These are phyloP conservation scores for Gracilaria caudata DNA, from an alignment of 23 red algal genomes.

Conservation along the genomic window DNA sequence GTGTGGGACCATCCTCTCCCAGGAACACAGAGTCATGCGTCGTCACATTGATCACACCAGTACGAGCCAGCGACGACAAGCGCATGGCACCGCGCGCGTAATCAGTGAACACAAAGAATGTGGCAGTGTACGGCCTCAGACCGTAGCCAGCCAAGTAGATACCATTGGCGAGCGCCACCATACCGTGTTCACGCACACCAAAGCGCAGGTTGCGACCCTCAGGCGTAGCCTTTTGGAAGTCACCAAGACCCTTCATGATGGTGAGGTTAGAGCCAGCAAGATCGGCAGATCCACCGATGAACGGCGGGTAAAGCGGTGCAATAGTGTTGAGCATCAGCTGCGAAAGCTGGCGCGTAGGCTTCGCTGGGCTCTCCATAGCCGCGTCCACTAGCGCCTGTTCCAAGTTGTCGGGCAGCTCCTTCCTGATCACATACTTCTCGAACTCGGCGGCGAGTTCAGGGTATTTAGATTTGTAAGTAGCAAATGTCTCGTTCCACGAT, in stretches of 20 bases:
- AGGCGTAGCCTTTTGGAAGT: slow-evolving; percentile 75
- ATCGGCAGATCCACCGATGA: slow-evolving; percentile 95
- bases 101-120: slow-evolving; percentile 98
- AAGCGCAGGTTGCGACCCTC: slow-evolving; percentile 83
- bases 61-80: slow-evolving; percentile 81
- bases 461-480: slow-evolving; percentile 79
- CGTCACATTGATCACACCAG: slow-evolving; percentile 80
- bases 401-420: slow-evolving; percentile 64
- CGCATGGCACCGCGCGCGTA: slow-evolving; percentile 86
- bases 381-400: slow-evolving; percentile 80
- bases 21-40: slow-evolving; percentile 94
- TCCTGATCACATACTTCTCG: slow-evolving; percentile 78
- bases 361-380: slow-evolving; percentile 47
- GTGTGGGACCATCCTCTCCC: slow-evolving; percentile 97
- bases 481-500: slow-evolving; percentile 76
- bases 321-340: slow-evolving; percentile 87
- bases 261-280: slow-evolving; percentile 91
- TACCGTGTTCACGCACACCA: slow-evolving; percentile 96
- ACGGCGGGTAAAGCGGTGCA: slow-evolving; percentile 81
- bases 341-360: slow-evolving; percentile 86
- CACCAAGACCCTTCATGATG: slow-evolving; percentile 87
- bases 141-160: slow-evolving; percentile 65
- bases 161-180: slow-evolving; percentile 86
- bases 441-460: slow-evolving; percentile 86
- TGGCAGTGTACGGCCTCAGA: slow-evolving; percentile 89